phyloP scores from a whole-genome alignment of 1,139 yeast species.

The Yamadazyma triangularis region DNA sequence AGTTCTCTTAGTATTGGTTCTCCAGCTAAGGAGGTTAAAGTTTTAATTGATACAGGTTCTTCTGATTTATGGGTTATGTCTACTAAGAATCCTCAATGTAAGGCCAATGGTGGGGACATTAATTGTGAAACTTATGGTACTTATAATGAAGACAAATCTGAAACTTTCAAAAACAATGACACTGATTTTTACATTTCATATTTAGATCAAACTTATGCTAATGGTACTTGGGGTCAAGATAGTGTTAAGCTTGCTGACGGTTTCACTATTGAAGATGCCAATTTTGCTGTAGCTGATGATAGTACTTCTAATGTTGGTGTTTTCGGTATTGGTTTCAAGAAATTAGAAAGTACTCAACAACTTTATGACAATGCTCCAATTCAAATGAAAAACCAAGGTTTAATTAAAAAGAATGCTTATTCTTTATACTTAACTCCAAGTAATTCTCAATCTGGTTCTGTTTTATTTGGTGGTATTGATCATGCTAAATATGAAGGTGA shows the following conservation, averaged over 20 bases:
- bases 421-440: slow-evolving; percentile 26
- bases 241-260: slow-evolving; percentile 18
- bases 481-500: slow-evolving; percentile 33
- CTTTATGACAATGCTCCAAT: slow-evolving; percentile 23
- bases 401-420: slow-evolving; percentile 24
- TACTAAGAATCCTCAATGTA: slow-evolving; percentile 18
- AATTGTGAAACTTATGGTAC: slow-evolving; percentile 21
- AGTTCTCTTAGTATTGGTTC: slow-evolving; percentile 36
- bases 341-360: slow-evolving; percentile 32
- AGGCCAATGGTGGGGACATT: slow-evolving; percentile 8
- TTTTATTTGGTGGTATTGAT: slow-evolving; percentile 20
- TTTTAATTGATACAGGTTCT: slow-evolving; percentile 43
- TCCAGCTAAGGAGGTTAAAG: slow-evolving; percentile 23
- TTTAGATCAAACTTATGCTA: slow-evolving; percentile 57
- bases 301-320: slow-evolving; percentile 40
- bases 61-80: slow-evolving; percentile 42
- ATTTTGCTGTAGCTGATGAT: slow-evolving; percentile 7
- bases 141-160: slow-evolving; percentile 11
- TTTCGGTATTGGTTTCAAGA: slow-evolving; percentile 53
- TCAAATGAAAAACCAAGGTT: slow-evolving; percentile 20
- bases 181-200: slow-evolving; percentile 42
- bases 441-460: slow-evolving; percentile 28
- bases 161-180: slow-evolving; percentile 30
- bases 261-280: slow-evolving; percentile 2
- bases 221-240: slow-evolving; percentile 57